phyloP scores from a whole-genome alignment of 2,329 filamentous ascomycete genomes.

The Penicillium sp. region DNA sequence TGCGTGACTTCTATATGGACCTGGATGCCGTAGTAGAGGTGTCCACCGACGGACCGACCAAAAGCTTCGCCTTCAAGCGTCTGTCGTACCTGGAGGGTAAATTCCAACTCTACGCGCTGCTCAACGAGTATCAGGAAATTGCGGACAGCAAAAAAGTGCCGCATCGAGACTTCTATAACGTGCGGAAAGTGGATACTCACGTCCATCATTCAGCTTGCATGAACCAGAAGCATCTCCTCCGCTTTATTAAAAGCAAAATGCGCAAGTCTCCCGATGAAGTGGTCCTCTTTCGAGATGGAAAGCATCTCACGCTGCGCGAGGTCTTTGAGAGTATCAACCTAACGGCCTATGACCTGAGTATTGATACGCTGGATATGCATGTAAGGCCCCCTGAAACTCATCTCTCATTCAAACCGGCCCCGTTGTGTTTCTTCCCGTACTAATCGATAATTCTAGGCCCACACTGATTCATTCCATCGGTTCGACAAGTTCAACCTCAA shows the following conservation, averaged over 20 bases:
- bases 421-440: slow-evolving; percentile 7
- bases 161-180: slow-evolving; percentile 98
- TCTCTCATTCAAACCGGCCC: neutral
- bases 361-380: slow-evolving; percentile 99
- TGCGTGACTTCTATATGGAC: slow-evolving; percentile 95
- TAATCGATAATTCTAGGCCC: slow-evolving; percentile 61
- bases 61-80: slow-evolving; percentile 94
- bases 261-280: slow-evolving; percentile 96
- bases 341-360: slow-evolving; percentile 95
- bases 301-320: slow-evolving; percentile 84
- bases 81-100: slow-evolving; percentile 96
- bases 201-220: slow-evolving; percentile 99
- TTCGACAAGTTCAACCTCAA: slow-evolving; percentile 99
- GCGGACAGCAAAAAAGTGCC: slow-evolving; percentile 97
- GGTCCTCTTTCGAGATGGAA: slow-evolving; percentile 88
- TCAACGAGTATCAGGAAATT: slow-evolving; percentile 97
- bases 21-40: slow-evolving; percentile 82
- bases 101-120: slow-evolving; percentile 88
- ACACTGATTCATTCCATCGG: slow-evolving; percentile 96
- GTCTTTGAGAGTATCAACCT: slow-evolving; percentile 98
- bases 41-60: slow-evolving; percentile 94
- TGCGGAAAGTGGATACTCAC: slow-evolving; percentile 97
- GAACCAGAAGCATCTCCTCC: slow-evolving; percentile 97
- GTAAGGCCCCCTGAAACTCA: slow-evolving; percentile 54
- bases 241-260: slow-evolving; percentile 99